Percentiles rank a stretch among this genome's conserved stretches.
These are phyloP conservation scores for Lupinus albus DNA, from an alignment of 306 rosid genomes.

Conservation along the genomic window DNA sequence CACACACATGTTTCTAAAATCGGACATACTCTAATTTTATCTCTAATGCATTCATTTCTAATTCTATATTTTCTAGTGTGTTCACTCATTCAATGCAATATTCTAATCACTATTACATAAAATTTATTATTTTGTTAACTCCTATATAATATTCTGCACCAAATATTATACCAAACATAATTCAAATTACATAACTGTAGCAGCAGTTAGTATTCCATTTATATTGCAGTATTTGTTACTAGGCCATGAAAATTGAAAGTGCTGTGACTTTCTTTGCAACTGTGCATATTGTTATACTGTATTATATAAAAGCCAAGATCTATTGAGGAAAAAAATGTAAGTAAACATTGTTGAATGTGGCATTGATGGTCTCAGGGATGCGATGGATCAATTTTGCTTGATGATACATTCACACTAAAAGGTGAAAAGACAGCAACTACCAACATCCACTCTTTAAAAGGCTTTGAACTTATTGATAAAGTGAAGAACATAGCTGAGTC, in stretches of 20 bases:
- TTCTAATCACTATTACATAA: too few species aligned
- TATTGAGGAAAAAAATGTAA: background rate
- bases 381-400: slow-evolving; percentile 86
- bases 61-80: too few species aligned
- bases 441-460: slow-evolving; percentile 70
- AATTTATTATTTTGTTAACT: too few species aligned
- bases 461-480: slow-evolving; percentile 61
- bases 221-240: background rate
- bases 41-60: too few species aligned
- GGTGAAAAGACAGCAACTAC: slow-evolving; percentile 80
- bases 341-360: background rate
- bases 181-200: background rate
- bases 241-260: background rate
- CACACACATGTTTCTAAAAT: too few species aligned
- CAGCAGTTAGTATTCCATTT: slow-evolving; percentile 5
- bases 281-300: background rate
- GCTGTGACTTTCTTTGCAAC: slow-evolving; percentile 5
- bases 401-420: slow-evolving; percentile 72
- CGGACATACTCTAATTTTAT: too few species aligned
- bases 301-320: background rate
- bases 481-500: slow-evolving; percentile 86
- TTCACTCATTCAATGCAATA: too few species aligned
- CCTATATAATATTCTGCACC: too few species aligned
- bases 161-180: background rate
- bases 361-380: slow-evolving; percentile 63